Conservation (phyloP, 371 early-diverging fungal genomes). For the Syncephalastrum racemosum region DNA sequence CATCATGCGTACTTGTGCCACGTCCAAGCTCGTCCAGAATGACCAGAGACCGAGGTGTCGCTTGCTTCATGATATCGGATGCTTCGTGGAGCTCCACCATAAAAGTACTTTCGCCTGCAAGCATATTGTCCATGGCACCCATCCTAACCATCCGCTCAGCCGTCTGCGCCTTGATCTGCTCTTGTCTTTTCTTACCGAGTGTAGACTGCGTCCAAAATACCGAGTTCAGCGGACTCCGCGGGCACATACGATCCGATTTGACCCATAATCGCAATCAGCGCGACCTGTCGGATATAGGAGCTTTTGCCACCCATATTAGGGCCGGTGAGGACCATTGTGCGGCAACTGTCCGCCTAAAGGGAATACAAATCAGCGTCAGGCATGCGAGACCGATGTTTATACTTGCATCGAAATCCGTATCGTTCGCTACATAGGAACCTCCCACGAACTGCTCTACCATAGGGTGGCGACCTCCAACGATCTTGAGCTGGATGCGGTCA, state of each 20-base stretch:
- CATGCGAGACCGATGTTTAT: not conserved
- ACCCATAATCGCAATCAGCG: slow-evolving; percentile 75
- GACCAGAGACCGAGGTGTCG: slow-evolving; percentile 73
- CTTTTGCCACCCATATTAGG: slow-evolving; percentile 89
- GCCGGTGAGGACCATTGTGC: slow-evolving; percentile 68
- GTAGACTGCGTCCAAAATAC: slow-evolving; percentile 69
- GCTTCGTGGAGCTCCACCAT: slow-evolving; percentile 89
- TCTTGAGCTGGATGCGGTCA: slow-evolving; percentile 37
- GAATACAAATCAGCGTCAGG: not conserved
- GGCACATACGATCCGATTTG: slow-evolving; percentile 85
- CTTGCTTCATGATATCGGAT: slow-evolving; percentile 65
- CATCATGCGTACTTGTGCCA: slow-evolving; percentile 94
- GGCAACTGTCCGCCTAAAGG: slow-evolving; percentile 16
- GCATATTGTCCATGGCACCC: slow-evolving; percentile 68
- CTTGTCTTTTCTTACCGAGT: slow-evolving; percentile 32
- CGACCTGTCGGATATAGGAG: slow-evolving; percentile 78
- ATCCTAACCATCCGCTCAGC: slow-evolving; percentile 32
- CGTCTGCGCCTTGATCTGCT: too few relatives aligned
- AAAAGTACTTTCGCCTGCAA: slow-evolving; percentile 84
- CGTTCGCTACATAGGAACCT: slow-evolving; percentile 67
- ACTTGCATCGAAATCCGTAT: slow-evolving; percentile 52
- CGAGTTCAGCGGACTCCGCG: slow-evolving; percentile 51
- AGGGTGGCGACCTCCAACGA: slow-evolving; percentile 63
- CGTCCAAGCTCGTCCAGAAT: slow-evolving; percentile 98
- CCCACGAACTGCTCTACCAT: slow-evolving; percentile 47